Evolutionary conservation across 129 eudicot genomes (phyloP).

Genomic region (Tanacetum coccineum): DNA sequence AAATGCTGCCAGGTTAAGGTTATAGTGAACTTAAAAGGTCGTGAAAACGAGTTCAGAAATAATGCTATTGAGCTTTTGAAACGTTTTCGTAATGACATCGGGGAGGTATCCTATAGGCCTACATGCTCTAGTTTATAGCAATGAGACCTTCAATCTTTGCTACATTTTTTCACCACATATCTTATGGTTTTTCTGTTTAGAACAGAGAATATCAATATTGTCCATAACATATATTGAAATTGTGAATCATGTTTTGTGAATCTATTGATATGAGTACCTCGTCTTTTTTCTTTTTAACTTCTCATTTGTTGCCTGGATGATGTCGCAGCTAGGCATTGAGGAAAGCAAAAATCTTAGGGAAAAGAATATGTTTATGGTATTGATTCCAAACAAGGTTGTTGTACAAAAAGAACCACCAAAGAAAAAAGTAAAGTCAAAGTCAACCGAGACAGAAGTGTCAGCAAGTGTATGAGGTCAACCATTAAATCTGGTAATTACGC

Average conservation of each 20-base stretch:
- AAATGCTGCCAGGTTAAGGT: conserved; percentile 61
- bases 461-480: conserved; percentile 35
- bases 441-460: conserved; percentile 41
- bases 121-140: too few relatives aligned
- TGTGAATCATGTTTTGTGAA: too few relatives aligned
- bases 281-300: too few relatives aligned
- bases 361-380: conserved; percentile 54
- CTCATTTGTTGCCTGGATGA: background rate
- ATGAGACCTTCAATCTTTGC: too few relatives aligned
- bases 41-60: conserved; percentile 69
- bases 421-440: conserved; percentile 30
- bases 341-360: conserved; percentile 67
- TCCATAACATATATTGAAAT: too few relatives aligned
- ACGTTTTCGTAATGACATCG: conserved; percentile 69
- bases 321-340: conserved; percentile 68
- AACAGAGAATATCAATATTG: background rate
- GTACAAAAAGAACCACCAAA: conserved; percentile 59
- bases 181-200: background rate
- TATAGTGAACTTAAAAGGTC: conserved; percentile 80
- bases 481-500: conserved; percentile 2
- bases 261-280: too few relatives aligned
- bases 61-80: conserved; percentile 72
- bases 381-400: conserved; percentile 67
- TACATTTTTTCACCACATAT: background rate
- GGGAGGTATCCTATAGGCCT: conserved; percentile 53